Percentiles rank a stretch among this genome's conserved stretches.
Conservation (phyloP, 352 stramenopile genomes). For the Globisporangium rhizosaccharum region DNA sequence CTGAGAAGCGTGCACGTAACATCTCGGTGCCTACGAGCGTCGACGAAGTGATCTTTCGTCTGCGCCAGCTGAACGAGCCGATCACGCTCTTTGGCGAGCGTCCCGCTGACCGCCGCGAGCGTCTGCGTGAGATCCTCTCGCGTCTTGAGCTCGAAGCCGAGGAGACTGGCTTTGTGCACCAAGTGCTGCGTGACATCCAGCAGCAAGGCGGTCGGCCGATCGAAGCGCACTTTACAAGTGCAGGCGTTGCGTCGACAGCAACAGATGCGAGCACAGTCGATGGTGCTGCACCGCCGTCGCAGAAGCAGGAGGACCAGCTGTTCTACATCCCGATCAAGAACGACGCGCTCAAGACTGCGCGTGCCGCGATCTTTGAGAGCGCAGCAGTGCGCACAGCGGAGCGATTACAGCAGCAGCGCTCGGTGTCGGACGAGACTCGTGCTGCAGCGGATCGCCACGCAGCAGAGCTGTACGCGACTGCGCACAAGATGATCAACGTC, state of each 20-base stretch:
- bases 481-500: slow-evolving; percentile 77
- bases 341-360: slow-evolving; percentile 77
- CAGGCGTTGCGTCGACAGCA: neutral
- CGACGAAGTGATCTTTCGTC: slow-evolving; percentile 84
- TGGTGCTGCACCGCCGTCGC: neutral
- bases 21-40: slow-evolving; percentile 92
- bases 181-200: slow-evolving; percentile 51
- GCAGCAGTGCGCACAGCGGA: slow-evolving; percentile 56
- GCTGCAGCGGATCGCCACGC: slow-evolving; percentile 53
- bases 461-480: slow-evolving; percentile 72
- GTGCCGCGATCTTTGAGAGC: slow-evolving; percentile 76
- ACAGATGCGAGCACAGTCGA: neutral
- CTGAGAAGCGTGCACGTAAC: slow-evolving; percentile 85
- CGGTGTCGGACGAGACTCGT: slow-evolving; percentile 35
- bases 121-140: slow-evolving; percentile 89
- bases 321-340: slow-evolving; percentile 83
- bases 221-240: slow-evolving; percentile 12
- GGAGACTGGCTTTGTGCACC: slow-evolving; percentile 53
- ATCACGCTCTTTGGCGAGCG: slow-evolving; percentile 96
- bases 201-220: slow-evolving; percentile 22
- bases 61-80: slow-evolving; percentile 89
- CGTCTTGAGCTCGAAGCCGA: slow-evolving; percentile 67
- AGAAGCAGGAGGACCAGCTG: slow-evolving; percentile 56
- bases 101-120: slow-evolving; percentile 90
- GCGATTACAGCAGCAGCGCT: slow-evolving; percentile 51